A percentile compares a stretch with the other conserved stretches of the same genome.
These are phyloP conservation scores for Ophiostoma tasmaniense DNA, from an alignment of 2,329 filamentous ascomycete genomes.

Conservation along the genomic window DNA sequence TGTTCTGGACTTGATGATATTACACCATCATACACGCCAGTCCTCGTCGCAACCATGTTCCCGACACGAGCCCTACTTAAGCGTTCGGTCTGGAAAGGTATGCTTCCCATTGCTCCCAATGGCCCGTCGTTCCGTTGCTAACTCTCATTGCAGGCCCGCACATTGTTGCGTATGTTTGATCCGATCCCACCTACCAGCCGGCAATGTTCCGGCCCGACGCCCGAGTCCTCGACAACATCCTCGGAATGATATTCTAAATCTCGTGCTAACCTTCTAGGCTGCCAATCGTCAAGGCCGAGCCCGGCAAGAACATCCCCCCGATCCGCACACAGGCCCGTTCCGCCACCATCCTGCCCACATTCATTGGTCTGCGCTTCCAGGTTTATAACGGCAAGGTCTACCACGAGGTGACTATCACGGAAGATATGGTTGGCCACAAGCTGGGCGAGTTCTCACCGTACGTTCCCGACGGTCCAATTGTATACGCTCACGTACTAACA, in stretches of 20 bases:
- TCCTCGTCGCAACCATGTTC: constrained; percentile 44
- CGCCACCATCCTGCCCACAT: constrained; percentile 85
- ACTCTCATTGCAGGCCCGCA: constrained; percentile 37
- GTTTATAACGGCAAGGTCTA: constrained; percentile 89
- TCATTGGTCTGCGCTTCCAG: constrained; percentile 82
- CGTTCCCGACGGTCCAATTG: constrained; percentile 30
- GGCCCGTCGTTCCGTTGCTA: constrained; percentile 16
- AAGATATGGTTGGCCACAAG: constrained; percentile 95
- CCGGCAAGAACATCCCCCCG: constrained; percentile 56
- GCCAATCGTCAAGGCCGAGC: constrained; percentile 53
- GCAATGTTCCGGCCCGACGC: not conserved
- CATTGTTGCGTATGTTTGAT: constrained; percentile 41
- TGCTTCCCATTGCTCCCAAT: not conserved
- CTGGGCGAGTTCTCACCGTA: constrained; percentile 87
- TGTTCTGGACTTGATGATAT: not conserved
- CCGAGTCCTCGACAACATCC: not conserved
- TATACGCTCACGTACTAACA: not conserved
- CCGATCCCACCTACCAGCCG: not conserved
- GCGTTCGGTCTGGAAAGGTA: constrained; percentile 86
- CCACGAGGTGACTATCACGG: constrained; percentile 72
- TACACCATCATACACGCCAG: not conserved
- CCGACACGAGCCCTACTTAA: constrained; percentile 59
- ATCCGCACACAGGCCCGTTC: constrained; percentile 81
- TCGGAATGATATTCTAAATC: too few relatives aligned
- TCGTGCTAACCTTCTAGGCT: constrained; percentile 34